Percentiles rank a stretch among this genome's conserved stretches.
phyloP scores from a whole-genome alignment of 768 basidiomycete species.

The Xerocomellus intermedius region DNA sequence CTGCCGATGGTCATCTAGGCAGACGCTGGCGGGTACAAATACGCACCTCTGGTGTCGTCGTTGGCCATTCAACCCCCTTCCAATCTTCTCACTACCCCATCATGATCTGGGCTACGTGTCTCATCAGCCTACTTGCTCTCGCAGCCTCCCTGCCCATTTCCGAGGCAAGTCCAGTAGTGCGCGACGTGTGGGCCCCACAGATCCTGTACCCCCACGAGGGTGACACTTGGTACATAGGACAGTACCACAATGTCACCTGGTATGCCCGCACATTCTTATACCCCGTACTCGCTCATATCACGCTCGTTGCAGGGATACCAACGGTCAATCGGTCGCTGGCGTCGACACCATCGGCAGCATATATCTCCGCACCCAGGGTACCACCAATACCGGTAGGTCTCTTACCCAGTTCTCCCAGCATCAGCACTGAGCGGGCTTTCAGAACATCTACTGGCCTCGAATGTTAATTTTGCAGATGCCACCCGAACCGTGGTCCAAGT shows the following conservation, averaged over 20 bases:
- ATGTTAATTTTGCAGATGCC: no score
- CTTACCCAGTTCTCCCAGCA: not conserved
- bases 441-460: no score
- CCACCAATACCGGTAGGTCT: no score
- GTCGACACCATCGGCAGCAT: slow-evolving; percentile 29
- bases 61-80: not conserved
- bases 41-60: not conserved
- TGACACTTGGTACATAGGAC: not conserved
- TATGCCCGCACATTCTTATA: slow-evolving; percentile 9
- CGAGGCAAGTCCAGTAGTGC: not conserved
- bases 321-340: slow-evolving; percentile 34
- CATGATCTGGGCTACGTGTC: not conserved
- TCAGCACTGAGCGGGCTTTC: slow-evolving; percentile 2
- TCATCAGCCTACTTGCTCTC: slow-evolving; percentile 11
- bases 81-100: not conserved
- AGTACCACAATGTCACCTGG: slow-evolving; percentile 23
- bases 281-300: not conserved
- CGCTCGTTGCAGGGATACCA: slow-evolving; percentile 29
- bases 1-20: no score
- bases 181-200: slow-evolving; percentile 30
- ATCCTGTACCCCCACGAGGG: slow-evolving; percentile 23
- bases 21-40: slow-evolving; percentile 1
- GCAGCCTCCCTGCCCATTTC: slow-evolving; percentile 10
- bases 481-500: no score
- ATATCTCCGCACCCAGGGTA: no score